A percentile compares a stretch with the other conserved stretches of the same genome.
These are phyloP conservation scores for Monosporascus sp. DNA, from an alignment of 2,329 filamentous ascomycete species.

Conservation along the genomic window DNA sequence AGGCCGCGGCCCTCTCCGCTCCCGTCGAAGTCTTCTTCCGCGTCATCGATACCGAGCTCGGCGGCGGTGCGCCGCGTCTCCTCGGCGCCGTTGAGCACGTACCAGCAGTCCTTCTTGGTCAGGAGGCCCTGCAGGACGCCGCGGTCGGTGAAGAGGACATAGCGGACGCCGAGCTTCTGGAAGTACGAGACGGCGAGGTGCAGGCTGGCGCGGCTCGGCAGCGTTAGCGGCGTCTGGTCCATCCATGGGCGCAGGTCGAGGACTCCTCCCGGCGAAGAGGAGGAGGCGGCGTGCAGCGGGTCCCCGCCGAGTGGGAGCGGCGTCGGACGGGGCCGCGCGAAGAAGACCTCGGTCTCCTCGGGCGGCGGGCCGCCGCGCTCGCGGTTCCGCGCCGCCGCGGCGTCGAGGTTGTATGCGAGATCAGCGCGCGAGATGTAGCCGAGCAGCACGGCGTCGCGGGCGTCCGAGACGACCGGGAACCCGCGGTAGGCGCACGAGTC, in stretches of 20 bases:
- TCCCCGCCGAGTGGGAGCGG: too few species aligned
- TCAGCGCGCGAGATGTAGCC: slow-evolving; percentile 94
- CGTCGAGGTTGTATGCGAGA: slow-evolving; percentile 71
- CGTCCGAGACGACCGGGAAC: slow-evolving; percentile 82
- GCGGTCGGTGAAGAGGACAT: slow-evolving; percentile 80
- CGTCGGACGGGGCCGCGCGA: slow-evolving; percentile 71
- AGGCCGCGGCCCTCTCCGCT: not conserved
- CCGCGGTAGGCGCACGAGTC: slow-evolving; percentile 74
- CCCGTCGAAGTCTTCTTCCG: not conserved
- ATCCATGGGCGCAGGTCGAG: slow-evolving; percentile 95
- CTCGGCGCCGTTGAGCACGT: slow-evolving; percentile 75
- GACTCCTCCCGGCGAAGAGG: slow-evolving; percentile 20
- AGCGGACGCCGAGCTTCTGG: slow-evolving; percentile 85
- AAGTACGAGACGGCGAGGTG: slow-evolving; percentile 90
- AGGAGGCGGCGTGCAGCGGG: slow-evolving; percentile 25
- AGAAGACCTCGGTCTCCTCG: slow-evolving; percentile 75
- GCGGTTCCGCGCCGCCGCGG: slow-evolving; percentile 31
- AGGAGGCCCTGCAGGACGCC: slow-evolving; percentile 78
- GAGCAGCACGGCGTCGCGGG: slow-evolving; percentile 70
- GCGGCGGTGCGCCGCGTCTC: slow-evolving; percentile 42
- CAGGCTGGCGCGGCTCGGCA: slow-evolving; percentile 70
- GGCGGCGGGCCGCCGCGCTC: slow-evolving; percentile 52
- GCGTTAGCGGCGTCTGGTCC: slow-evolving; percentile 94
- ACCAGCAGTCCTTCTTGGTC: slow-evolving; percentile 98
- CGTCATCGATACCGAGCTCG: not conserved